A percentile compares a stretch with the other conserved stretches of the same genome.
Conservation (phyloP, 2,329 filamentous ascomycete species). For the Alternaria brassicae region DNA sequence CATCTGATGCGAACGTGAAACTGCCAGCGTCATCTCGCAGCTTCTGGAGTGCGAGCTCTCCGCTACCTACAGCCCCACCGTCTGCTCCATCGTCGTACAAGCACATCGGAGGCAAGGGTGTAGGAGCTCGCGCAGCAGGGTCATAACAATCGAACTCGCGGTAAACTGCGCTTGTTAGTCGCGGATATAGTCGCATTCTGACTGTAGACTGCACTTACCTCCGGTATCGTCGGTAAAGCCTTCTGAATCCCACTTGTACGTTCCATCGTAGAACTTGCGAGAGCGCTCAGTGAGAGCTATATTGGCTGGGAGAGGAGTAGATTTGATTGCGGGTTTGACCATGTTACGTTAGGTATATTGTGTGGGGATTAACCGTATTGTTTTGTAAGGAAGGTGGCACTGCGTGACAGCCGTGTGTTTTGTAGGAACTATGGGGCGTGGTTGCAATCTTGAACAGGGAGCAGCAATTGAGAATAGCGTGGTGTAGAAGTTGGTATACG, state of each 20-base stretch:
- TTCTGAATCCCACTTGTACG: conserved; percentile 29
- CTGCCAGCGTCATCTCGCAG: too few species aligned
- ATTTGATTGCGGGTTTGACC: neutral
- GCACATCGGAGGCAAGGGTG: conserved; percentile 27
- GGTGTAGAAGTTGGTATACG: neutral
- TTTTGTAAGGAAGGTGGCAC: neutral
- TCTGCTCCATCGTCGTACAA: conserved; percentile 12
- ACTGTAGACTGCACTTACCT: conserved; percentile 14
- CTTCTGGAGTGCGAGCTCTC: neutral
- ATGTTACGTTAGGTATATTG: neutral
- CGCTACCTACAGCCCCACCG: neutral
- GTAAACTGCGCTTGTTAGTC: conserved; percentile 16
- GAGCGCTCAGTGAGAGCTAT: conserved; percentile 31
- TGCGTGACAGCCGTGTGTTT: neutral
- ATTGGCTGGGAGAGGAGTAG: neutral
- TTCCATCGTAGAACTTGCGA: conserved; percentile 41
- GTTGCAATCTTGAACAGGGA: neutral
- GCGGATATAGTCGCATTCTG: neutral
- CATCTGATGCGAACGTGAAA: neutral
- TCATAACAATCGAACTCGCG: conserved; percentile 28
- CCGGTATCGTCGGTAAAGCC: conserved; percentile 39
- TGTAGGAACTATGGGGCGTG: neutral
- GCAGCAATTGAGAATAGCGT: neutral
- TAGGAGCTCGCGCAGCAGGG: conserved; percentile 26
- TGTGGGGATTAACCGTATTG: neutral